Conservation (phyloP, 306 rosid genomes). For the cucumber (Cucumis sativus) region Cucumber_9930_V3 NC_026657.2:5725501-5726000, state of each 20-base stretch:
- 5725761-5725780: background rate
- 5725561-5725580: background rate
- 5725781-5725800: background rate
- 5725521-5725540: background rate
- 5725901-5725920: background rate
- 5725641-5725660: background rate
- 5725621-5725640: background rate
- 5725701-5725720: background rate
- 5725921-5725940: background rate
- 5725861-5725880: background rate
- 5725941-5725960: background rate
- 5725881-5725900: background rate
- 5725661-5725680: background rate
- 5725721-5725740: background rate
- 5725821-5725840: background rate
- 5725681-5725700: background rate
- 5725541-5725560: background rate
- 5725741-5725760: background rate
- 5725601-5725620: background rate
- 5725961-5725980: background rate
- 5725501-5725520: conserved; percentile 64
- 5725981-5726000: background rate
- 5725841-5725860: background rate
- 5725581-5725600: background rate
- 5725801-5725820: background rate